Conservation (phyloP, 495 filamentous ascomycete species). For the Aspergillus sclerotioniger region DNA sequence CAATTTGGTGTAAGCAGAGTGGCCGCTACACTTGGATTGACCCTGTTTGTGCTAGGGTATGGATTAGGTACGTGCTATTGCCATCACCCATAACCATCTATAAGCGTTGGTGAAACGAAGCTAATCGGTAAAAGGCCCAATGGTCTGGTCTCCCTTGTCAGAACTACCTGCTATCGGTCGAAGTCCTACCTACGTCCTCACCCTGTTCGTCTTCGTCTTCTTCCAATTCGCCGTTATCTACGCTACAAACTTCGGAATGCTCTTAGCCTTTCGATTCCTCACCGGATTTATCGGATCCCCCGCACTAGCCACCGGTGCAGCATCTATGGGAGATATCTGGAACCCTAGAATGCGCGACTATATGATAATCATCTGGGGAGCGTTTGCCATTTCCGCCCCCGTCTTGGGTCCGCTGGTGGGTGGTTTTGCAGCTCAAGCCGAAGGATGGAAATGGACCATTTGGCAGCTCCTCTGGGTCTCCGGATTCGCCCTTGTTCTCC, state of each 20-base stretch:
- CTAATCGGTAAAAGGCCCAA: slow-evolving; percentile 33
- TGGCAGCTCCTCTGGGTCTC: slow-evolving; percentile 50
- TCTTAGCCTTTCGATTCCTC: slow-evolving; percentile 54
- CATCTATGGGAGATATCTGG: slow-evolving; percentile 36
- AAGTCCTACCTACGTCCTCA: slow-evolving; percentile 47
- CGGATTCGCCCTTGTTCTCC: slow-evolving; percentile 41
- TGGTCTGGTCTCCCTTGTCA: slow-evolving; percentile 49
- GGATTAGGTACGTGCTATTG: slow-evolving; percentile 23
- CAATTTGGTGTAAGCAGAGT: slow-evolving; percentile 47
- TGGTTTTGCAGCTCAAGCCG: slow-evolving; percentile 33
- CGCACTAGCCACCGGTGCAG: slow-evolving; percentile 43
- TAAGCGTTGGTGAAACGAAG: no score
- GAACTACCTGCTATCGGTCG: slow-evolving; percentile 52
- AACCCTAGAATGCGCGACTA: slow-evolving; percentile 27
- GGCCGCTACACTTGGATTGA: slow-evolving; percentile 48
- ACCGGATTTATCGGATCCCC: slow-evolving; percentile 54
- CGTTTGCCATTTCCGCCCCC: slow-evolving; percentile 37
- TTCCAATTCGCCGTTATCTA: slow-evolving; percentile 47
- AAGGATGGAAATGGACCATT: slow-evolving; percentile 50
- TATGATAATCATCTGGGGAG: slow-evolving; percentile 35
- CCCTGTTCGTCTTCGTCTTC: slow-evolving; percentile 50
- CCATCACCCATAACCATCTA: not conserved
- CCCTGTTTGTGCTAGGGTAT: slow-evolving; percentile 50
- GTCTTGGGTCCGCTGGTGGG: slow-evolving; percentile 45
- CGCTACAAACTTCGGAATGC: slow-evolving; percentile 49